Conservation (phyloP, 106 monocot genomes). For the Apostasia shenzhenica region DNA sequence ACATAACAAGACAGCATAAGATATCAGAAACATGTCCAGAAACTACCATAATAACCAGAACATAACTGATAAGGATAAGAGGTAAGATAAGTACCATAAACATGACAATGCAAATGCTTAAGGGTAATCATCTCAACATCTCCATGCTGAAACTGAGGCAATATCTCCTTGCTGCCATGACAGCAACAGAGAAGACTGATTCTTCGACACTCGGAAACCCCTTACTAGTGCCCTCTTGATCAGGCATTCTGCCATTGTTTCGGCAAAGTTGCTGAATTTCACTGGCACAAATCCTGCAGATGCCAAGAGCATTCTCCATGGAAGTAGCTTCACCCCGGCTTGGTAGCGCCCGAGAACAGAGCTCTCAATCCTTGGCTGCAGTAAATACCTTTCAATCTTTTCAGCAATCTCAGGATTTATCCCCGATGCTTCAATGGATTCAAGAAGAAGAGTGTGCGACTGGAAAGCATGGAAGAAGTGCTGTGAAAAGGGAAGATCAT, state of each 20-base stretch:
- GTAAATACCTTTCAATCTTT: slow-evolving; percentile 66
- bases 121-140: slow-evolving; percentile 36
- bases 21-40: slow-evolving; percentile 7
- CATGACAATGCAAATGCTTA: slow-evolving; percentile 4
- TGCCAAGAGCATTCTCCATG: slow-evolving; percentile 49
- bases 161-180: slow-evolving; percentile 79
- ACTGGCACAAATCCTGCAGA: slow-evolving; percentile 49
- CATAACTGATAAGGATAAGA: background rate
- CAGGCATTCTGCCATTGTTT: slow-evolving; percentile 83
- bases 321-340: slow-evolving; percentile 35
- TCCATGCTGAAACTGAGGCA: slow-evolving; percentile 79
- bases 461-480: slow-evolving; percentile 66
- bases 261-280: slow-evolving; percentile 80
- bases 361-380: slow-evolving; percentile 66
- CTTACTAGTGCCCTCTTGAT: slow-evolving; percentile 73
- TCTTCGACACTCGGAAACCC: slow-evolving; percentile 78
- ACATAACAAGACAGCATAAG: slow-evolving; percentile 9
- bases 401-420: slow-evolving; percentile 36
- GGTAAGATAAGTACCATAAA: slow-evolving; percentile 10
- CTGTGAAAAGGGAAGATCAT: slow-evolving; percentile 57
- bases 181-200: slow-evolving; percentile 48
- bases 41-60: background rate
- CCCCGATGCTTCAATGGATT: slow-evolving; percentile 81
- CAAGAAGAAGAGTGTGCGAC: slow-evolving; percentile 49
- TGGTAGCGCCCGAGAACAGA: slow-evolving; percentile 35